These are phyloP conservation scores for Podospora australis DNA, from an alignment of 495 filamentous ascomycete species.

Conservation along the genomic window DNA sequence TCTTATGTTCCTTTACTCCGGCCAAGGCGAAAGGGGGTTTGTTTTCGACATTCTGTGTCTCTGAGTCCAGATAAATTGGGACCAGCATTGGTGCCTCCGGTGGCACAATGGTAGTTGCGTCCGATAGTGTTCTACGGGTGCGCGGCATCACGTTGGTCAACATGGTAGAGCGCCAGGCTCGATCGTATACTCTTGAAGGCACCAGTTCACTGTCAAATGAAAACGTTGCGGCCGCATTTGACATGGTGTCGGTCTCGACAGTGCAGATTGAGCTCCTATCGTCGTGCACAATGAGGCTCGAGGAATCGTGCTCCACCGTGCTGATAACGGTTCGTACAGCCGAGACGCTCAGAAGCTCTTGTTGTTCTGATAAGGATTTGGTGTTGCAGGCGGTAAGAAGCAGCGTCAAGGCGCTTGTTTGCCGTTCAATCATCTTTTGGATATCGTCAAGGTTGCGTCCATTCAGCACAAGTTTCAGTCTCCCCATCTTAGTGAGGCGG, in stretches of 20 bases:
- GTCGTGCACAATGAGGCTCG: background rate
- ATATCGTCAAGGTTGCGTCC: slow-evolving; percentile 2
- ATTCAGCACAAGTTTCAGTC: background rate
- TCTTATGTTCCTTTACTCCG: background rate
- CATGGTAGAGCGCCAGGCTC: background rate
- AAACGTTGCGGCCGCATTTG: background rate
- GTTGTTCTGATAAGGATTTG: background rate
- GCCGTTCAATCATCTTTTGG: slow-evolving; percentile 4
- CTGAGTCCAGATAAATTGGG: background rate
- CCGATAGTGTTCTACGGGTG: background rate
- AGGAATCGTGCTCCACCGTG: background rate
- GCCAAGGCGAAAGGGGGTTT: background rate
- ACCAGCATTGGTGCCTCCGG: background rate
- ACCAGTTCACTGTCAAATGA: slow-evolving; percentile 1
- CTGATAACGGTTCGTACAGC: background rate
- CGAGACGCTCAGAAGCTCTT: background rate
- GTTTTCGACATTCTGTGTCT: background rate
- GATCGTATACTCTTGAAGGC: background rate
- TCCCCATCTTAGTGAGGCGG: background rate
- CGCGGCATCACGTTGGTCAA: background rate
- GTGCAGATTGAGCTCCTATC: background rate
- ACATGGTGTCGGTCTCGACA: background rate
- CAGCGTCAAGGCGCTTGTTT: slow-evolving; percentile 1
- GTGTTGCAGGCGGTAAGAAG: slow-evolving; percentile 5
- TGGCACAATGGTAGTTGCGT: background rate